phyloP scores from a whole-genome alignment of 345 rosid species.

The Rhizophora mangle region DNA sequence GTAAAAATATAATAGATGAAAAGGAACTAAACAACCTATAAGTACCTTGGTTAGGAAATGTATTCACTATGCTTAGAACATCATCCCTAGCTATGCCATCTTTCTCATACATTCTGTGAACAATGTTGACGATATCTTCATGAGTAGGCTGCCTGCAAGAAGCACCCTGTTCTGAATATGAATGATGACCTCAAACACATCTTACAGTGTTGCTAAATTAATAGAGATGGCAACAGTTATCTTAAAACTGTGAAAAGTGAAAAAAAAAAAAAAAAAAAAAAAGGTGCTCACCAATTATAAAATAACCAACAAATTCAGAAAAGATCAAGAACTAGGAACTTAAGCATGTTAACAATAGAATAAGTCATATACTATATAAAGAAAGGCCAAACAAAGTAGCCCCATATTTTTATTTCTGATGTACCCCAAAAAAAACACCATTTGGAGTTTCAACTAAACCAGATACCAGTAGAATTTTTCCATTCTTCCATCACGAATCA shows the following conservation, averaged over 20 bases:
- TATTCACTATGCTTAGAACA: constrained; percentile 59
- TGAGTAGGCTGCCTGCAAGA: constrained; percentile 82
- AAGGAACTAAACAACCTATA: no score
- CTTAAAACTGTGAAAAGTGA: neutral
- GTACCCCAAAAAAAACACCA: neutral
- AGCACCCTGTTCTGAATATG: constrained; percentile 16
- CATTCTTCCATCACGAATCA: constrained; percentile 99
- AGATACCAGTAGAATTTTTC: constrained; percentile 88
- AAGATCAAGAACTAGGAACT: no score
- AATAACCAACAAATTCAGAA: no score
- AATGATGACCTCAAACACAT: constrained; percentile 11
- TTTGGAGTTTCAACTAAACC: neutral
- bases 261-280: neutral
- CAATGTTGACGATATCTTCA: constrained; percentile 83
- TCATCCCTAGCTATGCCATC: constrained; percentile 72
- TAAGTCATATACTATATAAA: no score
- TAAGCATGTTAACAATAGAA: no score
- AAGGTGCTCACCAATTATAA: no score
- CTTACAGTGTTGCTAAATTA: neutral
- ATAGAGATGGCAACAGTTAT: neutral
- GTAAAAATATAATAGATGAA: no score
- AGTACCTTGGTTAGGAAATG: constrained; percentile 89
- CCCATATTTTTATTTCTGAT: neutral
- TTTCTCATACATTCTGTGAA: constrained; percentile 79
- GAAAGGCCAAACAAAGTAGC: no score